These are phyloP conservation scores for Microsporum ferrugineum DNA, from an alignment of 2,329 filamentous ascomycete species.

Conservation along the genomic window DNA sequence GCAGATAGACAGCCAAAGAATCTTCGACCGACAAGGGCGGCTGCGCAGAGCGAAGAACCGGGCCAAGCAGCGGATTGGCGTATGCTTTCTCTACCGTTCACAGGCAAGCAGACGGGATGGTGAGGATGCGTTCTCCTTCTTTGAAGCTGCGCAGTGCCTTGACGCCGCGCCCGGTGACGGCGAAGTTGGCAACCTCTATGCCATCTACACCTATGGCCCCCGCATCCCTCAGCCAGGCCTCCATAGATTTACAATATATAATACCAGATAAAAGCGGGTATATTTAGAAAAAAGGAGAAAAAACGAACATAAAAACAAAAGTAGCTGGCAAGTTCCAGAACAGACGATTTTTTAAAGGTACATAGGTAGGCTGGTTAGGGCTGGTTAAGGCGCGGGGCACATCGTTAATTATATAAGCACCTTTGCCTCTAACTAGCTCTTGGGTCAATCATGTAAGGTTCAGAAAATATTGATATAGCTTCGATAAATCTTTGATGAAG, in stretches of 20 bases:
- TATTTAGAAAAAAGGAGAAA: not conserved
- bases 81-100: conserved; percentile 27
- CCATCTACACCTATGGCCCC: conserved; percentile 23
- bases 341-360: too few species aligned
- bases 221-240: conserved; percentile 24
- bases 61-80: conserved; percentile 24
- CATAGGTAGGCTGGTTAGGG: too few species aligned
- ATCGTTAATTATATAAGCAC: too few species aligned
- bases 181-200: conserved; percentile 26
- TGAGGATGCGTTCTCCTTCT: conserved; percentile 26
- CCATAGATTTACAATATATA: conserved; percentile 21
- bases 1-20: conserved; percentile 25
- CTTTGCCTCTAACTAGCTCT: too few species aligned
- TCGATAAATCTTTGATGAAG: too few species aligned
- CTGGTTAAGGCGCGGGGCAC: too few species aligned
- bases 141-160: conserved; percentile 23
- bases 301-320: too few species aligned
- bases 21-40: conserved; percentile 26
- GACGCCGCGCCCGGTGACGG: conserved; percentile 24
- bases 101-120: conserved; percentile 22
- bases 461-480: too few species aligned
- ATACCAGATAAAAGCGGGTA: not conserved
- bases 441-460: too few species aligned
- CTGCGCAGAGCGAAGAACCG: conserved; percentile 22
- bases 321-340: too few species aligned